Percentiles rank a stretch among this genome's conserved stretches.
These are phyloP conservation scores for Peniophora sp. DNA, from an alignment of 1,284 basidiomycete genomes.

Conservation along the genomic window DNA sequence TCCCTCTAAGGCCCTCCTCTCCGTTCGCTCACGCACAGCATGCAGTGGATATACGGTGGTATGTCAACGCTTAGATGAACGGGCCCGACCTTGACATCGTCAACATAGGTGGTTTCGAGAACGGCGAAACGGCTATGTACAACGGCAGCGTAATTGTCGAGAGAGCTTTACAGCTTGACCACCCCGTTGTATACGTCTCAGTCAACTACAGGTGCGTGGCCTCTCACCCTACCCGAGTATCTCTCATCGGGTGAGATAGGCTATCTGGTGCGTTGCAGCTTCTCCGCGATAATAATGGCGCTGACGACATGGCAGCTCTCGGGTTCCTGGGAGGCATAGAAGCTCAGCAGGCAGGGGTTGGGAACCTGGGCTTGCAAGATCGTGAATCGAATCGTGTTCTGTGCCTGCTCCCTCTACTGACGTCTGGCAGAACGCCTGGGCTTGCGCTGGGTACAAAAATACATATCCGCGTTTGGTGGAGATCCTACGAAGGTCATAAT, in stretches of 20 bases:
- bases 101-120: constrained; percentile 23
- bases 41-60: constrained; percentile 16
- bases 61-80: background rate
- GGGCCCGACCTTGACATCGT: constrained; percentile 2
- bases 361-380: constrained; percentile 48
- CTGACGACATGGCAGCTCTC: constrained; percentile 19
- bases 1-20: background rate
- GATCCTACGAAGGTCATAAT: constrained; percentile 27
- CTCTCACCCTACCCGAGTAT: too few species aligned
- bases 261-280: background rate
- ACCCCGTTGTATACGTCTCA: constrained; percentile 24
- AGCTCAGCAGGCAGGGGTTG: constrained; percentile 39
- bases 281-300: background rate
- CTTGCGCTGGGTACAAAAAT: constrained; percentile 29
- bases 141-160: constrained; percentile 19
- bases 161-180: constrained; percentile 25
- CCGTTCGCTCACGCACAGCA: background rate
- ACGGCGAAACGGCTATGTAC: constrained; percentile 13
- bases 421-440: constrained; percentile 10
- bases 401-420: background rate
- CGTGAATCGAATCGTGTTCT: constrained; percentile 25
- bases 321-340: constrained; percentile 47
- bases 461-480: constrained; percentile 34
- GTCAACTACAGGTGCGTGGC: constrained; percentile 23
- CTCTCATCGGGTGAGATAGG: too few species aligned